A percentile compares a stretch with the other conserved stretches of the same genome.
Evolutionary conservation across 1,284 basidiomycete species (phyloP).

Genomic region (Puccinia novopanici): DNA sequence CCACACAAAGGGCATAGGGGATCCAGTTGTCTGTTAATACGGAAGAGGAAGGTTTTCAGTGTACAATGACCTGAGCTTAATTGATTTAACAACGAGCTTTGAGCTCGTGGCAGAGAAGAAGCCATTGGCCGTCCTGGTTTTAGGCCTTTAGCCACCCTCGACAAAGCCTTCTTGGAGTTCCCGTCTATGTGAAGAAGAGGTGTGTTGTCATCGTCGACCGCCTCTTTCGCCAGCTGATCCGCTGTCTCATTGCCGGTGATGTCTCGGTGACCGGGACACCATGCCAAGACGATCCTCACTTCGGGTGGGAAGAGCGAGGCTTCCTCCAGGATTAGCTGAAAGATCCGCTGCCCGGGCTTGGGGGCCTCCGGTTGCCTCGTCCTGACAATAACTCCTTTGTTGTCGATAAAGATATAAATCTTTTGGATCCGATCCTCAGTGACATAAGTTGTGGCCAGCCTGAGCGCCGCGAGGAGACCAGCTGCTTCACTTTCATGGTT

Average conservation of each 20-base stretch:
- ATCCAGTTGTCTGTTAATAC: too few relatives aligned
- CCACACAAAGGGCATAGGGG: too few relatives aligned
- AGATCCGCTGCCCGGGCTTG: not conserved
- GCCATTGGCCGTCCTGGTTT: too few relatives aligned
- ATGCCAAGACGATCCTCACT: not conserved
- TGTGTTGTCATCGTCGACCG: not conserved
- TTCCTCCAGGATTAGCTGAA: not conserved
- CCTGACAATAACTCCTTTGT: not conserved
- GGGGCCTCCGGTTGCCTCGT: not conserved
- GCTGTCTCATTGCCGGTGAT: not conserved
- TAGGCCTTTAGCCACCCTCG: too few relatives aligned
- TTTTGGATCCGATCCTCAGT: not conserved
- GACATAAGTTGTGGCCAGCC: not conserved
- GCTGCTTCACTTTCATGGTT: not conserved
- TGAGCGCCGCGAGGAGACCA: not conserved
- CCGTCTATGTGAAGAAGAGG: too few relatives aligned
- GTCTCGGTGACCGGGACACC: not conserved
- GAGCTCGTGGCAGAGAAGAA: too few relatives aligned
- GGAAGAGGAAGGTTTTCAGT: too few relatives aligned
- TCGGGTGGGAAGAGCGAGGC: rapidly evolving
- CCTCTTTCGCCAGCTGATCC: not conserved
- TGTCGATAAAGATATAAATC: not conserved
- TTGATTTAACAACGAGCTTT: too few relatives aligned
- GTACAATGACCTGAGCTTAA: too few relatives aligned
- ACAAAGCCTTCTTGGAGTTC: too few relatives aligned